Evolutionary conservation across 2,329 filamentous ascomycete species (phyloP).

Genomic region (Monilinia laxa): DNA sequence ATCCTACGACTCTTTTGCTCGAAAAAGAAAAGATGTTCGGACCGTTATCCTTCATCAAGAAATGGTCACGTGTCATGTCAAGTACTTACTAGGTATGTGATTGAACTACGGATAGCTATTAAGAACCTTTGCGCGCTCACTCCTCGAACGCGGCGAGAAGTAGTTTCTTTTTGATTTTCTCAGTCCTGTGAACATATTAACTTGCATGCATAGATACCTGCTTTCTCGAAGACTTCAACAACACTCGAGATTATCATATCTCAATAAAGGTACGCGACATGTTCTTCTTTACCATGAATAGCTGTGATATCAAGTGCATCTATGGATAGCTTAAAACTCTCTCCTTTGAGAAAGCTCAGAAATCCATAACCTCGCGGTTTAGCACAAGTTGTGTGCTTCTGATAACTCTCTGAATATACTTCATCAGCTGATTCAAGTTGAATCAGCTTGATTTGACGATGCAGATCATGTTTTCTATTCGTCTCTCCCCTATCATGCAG

Average conservation of each 20-base stretch:
- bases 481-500: background rate
- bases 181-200: background rate
- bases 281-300: background rate
- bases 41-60: background rate
- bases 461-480: background rate
- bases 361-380: background rate
- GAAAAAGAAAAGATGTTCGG: background rate
- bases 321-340: background rate
- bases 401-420: background rate
- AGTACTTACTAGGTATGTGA: rapidly evolving
- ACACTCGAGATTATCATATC: background rate
- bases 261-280: background rate
- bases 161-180: background rate
- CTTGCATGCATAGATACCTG: background rate
- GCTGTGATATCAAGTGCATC: background rate
- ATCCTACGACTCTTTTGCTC: too few species aligned
- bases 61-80: background rate
- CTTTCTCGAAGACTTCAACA: slow-evolving; percentile 1
- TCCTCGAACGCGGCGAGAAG: background rate
- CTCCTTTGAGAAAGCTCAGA: background rate
- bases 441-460: background rate
- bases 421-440: background rate
- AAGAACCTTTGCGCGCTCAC: background rate
- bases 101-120: background rate
- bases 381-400: background rate